Percentiles rank a stretch among this genome's conserved stretches.
phyloP scores from a whole-genome alignment of 371 early-diverging fungal genomes.

The Mortierella sp. region DNA sequence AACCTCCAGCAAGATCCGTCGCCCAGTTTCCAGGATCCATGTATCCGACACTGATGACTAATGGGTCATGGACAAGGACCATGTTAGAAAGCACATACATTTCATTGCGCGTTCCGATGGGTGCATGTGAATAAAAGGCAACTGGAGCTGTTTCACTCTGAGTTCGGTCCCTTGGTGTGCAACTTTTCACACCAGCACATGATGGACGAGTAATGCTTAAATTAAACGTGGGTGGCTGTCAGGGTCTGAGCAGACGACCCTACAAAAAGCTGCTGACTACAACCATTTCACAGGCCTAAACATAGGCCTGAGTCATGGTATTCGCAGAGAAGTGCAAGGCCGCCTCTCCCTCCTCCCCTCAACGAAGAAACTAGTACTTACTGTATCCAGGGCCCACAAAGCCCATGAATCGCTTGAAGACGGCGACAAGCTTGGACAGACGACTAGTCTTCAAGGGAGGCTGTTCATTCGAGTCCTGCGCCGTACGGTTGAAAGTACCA shows the following conservation, averaged over 20 bases:
- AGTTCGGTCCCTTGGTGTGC: too few relatives aligned
- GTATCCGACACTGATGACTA: constrained; percentile 63
- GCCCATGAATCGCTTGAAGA: constrained; percentile 41
- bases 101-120: not conserved
- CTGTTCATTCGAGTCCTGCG: constrained; percentile 8
- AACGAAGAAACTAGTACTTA: constrained; percentile 12
- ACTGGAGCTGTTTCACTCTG: too few relatives aligned
- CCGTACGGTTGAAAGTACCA: constrained; percentile 3
- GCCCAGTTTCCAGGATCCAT: constrained; percentile 87
- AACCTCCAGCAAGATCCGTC: constrained; percentile 78
- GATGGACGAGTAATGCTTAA: constrained; percentile 6
- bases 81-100: too few relatives aligned
- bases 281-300: too few relatives aligned
- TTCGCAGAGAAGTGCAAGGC: not conserved
- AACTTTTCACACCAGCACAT: not conserved
- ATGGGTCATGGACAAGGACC: not conserved
- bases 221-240: constrained; percentile 1
- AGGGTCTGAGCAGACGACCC: too few relatives aligned
- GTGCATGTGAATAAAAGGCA: not conserved
- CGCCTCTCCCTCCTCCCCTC: too few relatives aligned
- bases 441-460: constrained; percentile 23
- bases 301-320: too few relatives aligned
- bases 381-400: constrained; percentile 56
- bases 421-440: constrained; percentile 9
- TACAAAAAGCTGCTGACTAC: too few relatives aligned